These are phyloP conservation scores for Podila minutissima DNA, from an alignment of 192 early-diverging fungal genomes.

Conservation along the genomic window DNA sequence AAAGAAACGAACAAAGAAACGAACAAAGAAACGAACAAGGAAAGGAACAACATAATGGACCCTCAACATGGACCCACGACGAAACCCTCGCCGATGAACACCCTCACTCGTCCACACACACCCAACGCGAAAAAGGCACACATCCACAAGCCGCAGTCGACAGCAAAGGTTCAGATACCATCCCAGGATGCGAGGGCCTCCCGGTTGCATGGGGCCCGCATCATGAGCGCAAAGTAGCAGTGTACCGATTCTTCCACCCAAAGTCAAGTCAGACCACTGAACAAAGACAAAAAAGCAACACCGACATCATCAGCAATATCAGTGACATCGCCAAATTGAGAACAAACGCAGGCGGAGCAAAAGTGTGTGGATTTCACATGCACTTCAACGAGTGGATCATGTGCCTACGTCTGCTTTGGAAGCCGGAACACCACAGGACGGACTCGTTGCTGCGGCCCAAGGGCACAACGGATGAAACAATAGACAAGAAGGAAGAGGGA, in stretches of 20 bases:
- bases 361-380: slow-evolving; percentile 7
- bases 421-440: not conserved
- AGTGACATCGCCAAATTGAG: not conserved
- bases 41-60: not conserved
- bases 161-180: too few relatives aligned
- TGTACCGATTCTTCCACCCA: too few relatives aligned
- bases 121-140: too few relatives aligned
- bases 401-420: not conserved
- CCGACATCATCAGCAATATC: not conserved
- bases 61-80: too few relatives aligned
- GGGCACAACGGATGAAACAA: not conserved
- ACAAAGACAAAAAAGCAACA: not conserved
- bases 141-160: too few relatives aligned
- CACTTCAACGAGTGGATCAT: not conserved
- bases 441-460: not conserved
- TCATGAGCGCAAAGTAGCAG: too few relatives aligned
- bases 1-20: not conserved
- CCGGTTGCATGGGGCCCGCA: too few relatives aligned
- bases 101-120: too few relatives aligned
- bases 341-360: not conserved
- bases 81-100: too few relatives aligned
- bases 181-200: too few relatives aligned
- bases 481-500: too few relatives aligned
- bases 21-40: not conserved
- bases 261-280: too few relatives aligned